Percentiles rank a stretch among this genome's conserved stretches.
Evolutionary conservation across 345 rosid species (phyloP).

Genomic region (Clausena lansium): DNA sequence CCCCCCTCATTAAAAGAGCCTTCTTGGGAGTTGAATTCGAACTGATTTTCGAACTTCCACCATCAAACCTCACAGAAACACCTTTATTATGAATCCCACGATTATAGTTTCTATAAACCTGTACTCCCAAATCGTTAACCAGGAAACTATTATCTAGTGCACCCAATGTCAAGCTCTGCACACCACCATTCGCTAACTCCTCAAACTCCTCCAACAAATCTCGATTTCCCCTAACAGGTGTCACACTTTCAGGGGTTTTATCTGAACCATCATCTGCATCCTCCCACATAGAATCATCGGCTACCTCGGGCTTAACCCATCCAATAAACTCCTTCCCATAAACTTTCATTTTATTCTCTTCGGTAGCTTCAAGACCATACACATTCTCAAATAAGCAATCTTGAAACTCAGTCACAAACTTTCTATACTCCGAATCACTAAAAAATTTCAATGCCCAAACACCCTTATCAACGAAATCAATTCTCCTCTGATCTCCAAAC

Average conservation of each 20-base stretch:
- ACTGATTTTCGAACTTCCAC: conserved; percentile 32
- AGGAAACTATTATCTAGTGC: conserved; percentile 89
- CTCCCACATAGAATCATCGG: conserved; percentile 96
- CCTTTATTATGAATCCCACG: conserved; percentile 87
- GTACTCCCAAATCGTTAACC: conserved; percentile 85
- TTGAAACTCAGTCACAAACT: conserved; percentile 63
- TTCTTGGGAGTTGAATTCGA: conserved; percentile 61
- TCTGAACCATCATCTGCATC: conserved; percentile 57
- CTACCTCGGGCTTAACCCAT: conserved; percentile 84
- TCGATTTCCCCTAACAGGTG: conserved; percentile 29
- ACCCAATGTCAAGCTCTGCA: conserved; percentile 85
- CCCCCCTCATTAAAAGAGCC: conserved; percentile 88
- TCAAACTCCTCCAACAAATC: conserved; percentile 80
- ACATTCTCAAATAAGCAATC: conserved; percentile 86
- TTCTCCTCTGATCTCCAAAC: conserved; percentile 80
- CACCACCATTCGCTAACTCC: conserved; percentile 86
- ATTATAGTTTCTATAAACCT: conserved; percentile 67
- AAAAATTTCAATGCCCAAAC: conserved; percentile 93
- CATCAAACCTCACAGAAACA: conserved; percentile 55
- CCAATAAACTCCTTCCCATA: conserved; percentile 90
- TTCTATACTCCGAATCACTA: conserved; percentile 62
- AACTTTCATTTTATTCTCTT: conserved; percentile 66
- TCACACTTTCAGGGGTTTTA: conserved; percentile 21
- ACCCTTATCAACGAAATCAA: conserved; percentile 68
- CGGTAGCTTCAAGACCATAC: conserved; percentile 57